Conservation (phyloP, 2,329 filamentous ascomycete genomes). For the Talaromyces amestolkiae region DNA sequence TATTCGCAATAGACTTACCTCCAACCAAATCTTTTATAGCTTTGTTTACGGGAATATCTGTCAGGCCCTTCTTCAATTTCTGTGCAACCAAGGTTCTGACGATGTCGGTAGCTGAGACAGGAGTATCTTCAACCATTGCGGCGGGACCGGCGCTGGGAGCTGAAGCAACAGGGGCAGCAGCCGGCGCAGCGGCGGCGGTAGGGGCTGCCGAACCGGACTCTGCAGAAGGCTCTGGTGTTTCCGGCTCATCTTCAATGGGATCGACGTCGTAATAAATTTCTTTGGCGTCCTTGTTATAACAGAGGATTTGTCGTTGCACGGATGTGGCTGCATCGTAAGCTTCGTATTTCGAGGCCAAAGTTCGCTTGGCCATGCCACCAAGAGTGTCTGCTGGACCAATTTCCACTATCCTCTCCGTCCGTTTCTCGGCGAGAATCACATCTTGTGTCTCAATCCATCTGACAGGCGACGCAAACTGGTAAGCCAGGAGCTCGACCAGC, state of each 20-base stretch:
- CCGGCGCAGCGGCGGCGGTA: constrained; percentile 45
- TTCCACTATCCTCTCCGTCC: constrained; percentile 94
- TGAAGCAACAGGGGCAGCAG: constrained; percentile 55
- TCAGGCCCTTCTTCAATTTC: constrained; percentile 91
- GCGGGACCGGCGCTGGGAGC: constrained; percentile 75
- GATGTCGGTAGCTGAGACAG: constrained; percentile 85
- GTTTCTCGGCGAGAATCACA: constrained; percentile 96
- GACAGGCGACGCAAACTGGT: constrained; percentile 97
- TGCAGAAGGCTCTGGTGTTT: constrained; percentile 47
- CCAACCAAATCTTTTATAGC: constrained; percentile 98
- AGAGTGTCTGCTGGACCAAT: constrained; percentile 95
- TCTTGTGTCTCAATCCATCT: constrained; percentile 99
- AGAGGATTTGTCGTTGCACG: constrained; percentile 93
- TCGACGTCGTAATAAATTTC: constrained; percentile 99
- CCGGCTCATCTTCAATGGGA: constrained; percentile 85
- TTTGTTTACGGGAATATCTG: constrained; percentile 88
- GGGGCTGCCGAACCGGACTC: constrained; percentile 36
- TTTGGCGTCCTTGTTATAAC: constrained; percentile 99
- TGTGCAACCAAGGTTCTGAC: constrained; percentile 87
- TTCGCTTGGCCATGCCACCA: constrained; percentile 95
- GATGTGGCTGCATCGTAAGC: constrained; percentile 97
- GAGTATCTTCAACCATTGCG: constrained; percentile 78
- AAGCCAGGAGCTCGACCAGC: constrained; percentile 96
- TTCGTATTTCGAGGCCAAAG: constrained; percentile 94
- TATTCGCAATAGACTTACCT: constrained; percentile 58